Evolutionary conservation across 768 basidiomycete genomes (phyloP).

Genomic region (Panus rudis): DNA sequence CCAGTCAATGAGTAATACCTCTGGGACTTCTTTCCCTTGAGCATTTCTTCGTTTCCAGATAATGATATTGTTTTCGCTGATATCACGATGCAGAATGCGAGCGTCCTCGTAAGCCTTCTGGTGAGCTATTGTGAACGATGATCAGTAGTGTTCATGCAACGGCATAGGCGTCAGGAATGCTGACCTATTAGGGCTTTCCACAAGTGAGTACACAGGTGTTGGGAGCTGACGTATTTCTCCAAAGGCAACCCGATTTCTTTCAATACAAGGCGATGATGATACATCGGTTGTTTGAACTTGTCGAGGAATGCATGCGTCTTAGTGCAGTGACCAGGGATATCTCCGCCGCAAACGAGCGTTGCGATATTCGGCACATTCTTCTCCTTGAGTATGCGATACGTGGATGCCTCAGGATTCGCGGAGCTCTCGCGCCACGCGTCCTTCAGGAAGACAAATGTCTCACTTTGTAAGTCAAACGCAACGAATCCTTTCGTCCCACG

Average conservation of each 20-base stretch:
- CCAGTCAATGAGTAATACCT: constrained; percentile 10
- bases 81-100: constrained; percentile 6
- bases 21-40: too few relatives aligned
- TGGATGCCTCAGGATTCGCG: background rate
- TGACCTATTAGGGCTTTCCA: background rate
- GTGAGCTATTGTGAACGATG: constrained; percentile 5
- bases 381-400: background rate
- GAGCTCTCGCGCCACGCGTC: constrained; percentile 8
- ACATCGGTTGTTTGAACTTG: too few relatives aligned
- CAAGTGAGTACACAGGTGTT: background rate
- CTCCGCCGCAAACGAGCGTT: background rate
- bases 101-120: constrained; percentile 2
- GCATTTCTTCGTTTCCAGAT: constrained; percentile 1
- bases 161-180: too few relatives aligned
- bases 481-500: constrained; percentile 8
- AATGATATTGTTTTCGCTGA: constrained; percentile 6
- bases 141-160: too few relatives aligned
- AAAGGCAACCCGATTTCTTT: constrained; percentile 4
- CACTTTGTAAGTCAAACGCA: constrained; percentile 2
- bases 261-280: constrained; percentile 4
- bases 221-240: background rate
- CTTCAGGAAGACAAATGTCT: constrained; percentile 8
- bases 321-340: too few relatives aligned
- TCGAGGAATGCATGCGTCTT: too few relatives aligned
- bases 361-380: background rate